Evolutionary conservation across 2,329 filamentous ascomycete genomes (phyloP), one percentile per base, ranked within the genome.

Genomic region (Lecanosticta acicola): DNA sequence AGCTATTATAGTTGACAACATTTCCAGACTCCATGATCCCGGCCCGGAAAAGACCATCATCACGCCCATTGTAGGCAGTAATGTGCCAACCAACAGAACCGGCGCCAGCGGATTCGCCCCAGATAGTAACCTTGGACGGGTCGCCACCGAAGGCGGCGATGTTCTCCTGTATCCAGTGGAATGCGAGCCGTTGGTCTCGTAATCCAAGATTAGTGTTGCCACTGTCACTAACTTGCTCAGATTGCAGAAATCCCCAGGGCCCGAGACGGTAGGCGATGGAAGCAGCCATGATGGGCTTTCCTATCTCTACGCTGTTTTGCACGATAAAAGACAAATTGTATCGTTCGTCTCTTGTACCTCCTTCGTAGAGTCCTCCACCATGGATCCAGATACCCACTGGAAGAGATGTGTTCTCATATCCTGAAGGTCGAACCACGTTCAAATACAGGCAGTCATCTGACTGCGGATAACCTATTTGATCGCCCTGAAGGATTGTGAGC

Each of bases 111-210:
- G 61, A 49, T 39, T 59, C 55, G n/a, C 54, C 53, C 48, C 59
- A 72, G 43, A 75, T 72, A 1, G 70, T 69, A 1, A 75, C 71
- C 48, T 71, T 67, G 7, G 55, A 45, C 0, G 85, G 82, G 61
- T 91, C 85, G 11, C 87, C 87, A 8, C 87, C 87, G 60, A 93
- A 94, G 0, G 79, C 66, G 5, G 42, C 66, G 48, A 73, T 72
- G 47, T 66, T 66, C 48, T 66, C 64, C 11, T 66, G 54, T 24
- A 74, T 59, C 70, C 71, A 74, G 10, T 70, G 70, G 29, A 75
- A 55, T 0, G 66, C 71, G 48, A 72, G 54, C 33, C 72, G 67
- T 50, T 73, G 64, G 45, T 72, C 66, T 11, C 65, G 59, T 1
- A 74, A 59, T 13, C 71, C 72, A n/a, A 59, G 41, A 44, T 73